Evolutionary conservation across 1,139 yeast species (phyloP), one percentile per base, ranked within the genome.

Genomic region (Blastobotrys aristatus): DNA sequence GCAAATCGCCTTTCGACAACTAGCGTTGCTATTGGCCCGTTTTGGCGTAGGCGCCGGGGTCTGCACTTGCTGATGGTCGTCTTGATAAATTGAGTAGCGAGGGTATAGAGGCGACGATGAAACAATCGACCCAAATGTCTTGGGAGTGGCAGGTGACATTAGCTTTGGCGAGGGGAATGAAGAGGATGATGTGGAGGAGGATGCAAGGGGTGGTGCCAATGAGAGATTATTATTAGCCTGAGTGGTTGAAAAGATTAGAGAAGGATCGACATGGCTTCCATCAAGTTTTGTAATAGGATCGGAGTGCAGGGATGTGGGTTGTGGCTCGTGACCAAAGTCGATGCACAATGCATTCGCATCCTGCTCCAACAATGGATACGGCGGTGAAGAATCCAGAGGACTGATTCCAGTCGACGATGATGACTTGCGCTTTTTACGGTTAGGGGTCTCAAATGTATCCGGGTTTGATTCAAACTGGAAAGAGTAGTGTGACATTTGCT

Each of bases 71-170:
- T 18, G 3, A 18, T 4, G 32, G 14, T 37, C 22, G 20, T 26
- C 16, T n/a, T 8, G 7, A 21, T n/a, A 13, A 29, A 20, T 21
- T 6, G 40, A 36, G 40, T 50, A 53, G 35, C 53, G 54, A 11
- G 50, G 50, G 38, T 53, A 52, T 30, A 53, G 44, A 5, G 57
- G 57, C 27, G 57, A 54, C 8, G 57, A 54, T 14, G 47, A 48
- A 39, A 54, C 44, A 39, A 54, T 50, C 33, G 54, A 40, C 3
- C 51, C 42, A 37, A 52, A 52, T 30, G 53, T 43, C 30, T 51
- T 52, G 4, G 54, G 55, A 16, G 54, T 51, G 11, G 33, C 30
- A 3, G 42, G 42, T 3, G 42, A 29, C 4, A 39, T 24, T 10
- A 24, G 27, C 27, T 24, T 24, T 24, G 27, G 27, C 5, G 27